phyloP scores from a whole-genome alignment of 176 grass and related monocot genomes.

The Juncus inflexus region DNA sequence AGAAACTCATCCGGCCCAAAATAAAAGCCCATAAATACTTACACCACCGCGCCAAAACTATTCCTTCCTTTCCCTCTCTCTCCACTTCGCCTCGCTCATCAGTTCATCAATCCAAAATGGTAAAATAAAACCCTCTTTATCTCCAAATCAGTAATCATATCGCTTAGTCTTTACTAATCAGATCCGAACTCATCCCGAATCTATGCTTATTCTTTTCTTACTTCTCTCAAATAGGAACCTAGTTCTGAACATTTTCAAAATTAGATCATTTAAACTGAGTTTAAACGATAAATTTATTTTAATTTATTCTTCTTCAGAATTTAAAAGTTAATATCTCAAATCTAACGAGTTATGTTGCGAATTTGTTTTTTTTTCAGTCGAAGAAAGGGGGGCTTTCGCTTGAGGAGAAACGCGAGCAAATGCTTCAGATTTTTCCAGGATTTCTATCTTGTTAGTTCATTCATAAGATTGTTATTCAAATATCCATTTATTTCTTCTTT shows the following conservation, averaged over 20 bases:
- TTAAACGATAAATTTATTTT: not conserved
- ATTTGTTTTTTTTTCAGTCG: conserved; percentile 42
- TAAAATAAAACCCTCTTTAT: conserved; percentile 14
- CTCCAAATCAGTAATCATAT: too few relatives aligned
- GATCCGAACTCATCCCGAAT: not conserved
- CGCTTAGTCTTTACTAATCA: not conserved
- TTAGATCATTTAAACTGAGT: not conserved
- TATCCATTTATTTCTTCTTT: not conserved
- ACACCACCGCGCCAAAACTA: conserved; percentile 1
- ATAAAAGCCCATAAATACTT: too few relatives aligned
- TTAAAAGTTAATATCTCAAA: not conserved
- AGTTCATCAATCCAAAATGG: conserved; percentile 13
- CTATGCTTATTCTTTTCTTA: not conserved
- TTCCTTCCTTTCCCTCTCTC: not conserved
- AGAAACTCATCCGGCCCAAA: too few relatives aligned
- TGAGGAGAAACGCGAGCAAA: conserved; percentile 95
- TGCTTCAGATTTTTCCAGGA: conserved; percentile 96
- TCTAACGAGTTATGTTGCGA: not conserved
- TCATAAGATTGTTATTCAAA: not conserved
- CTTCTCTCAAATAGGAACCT: not conserved
- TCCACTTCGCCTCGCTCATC: not conserved
- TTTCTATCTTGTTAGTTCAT: conserved; percentile 69
- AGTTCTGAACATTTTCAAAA: not conserved
- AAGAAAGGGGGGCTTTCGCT: conserved; percentile 96
- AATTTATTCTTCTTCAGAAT: not conserved